phyloP scores from a whole-genome alignment of 805 yeast genomes.

The Teunomyces funiuensis region DNA sequence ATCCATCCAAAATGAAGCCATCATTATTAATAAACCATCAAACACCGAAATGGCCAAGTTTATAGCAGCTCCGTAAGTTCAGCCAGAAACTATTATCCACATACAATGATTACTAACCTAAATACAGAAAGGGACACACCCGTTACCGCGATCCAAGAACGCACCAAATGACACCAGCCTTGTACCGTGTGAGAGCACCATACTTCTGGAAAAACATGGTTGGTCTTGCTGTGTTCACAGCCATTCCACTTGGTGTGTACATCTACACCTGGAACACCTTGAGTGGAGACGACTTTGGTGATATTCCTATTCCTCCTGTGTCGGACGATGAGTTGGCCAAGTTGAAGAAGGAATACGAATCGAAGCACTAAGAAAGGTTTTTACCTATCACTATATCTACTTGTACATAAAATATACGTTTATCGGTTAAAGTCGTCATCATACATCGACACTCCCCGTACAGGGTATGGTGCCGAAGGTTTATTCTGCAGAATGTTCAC shows the following conservation, averaged over 20 bases:
- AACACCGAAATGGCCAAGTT: conserved; percentile 14
- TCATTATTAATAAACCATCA: not conserved
- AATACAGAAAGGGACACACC: conserved; percentile 40
- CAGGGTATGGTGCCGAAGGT: conserved; percentile 29
- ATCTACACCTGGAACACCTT: conserved; percentile 61
- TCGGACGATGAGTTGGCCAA: conserved; percentile 71
- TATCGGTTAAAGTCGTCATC: conserved; percentile 7
- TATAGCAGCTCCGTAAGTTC: conserved; percentile 19
- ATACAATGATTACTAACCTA: conserved; percentile 11
- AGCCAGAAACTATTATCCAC: not conserved
- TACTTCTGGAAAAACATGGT: conserved; percentile 76
- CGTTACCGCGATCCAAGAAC: conserved; percentile 61
- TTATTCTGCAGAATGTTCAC: not conserved
- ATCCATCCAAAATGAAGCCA: conserved; percentile 3
- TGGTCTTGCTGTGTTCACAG: conserved; percentile 55
- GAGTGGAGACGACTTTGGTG: conserved; percentile 79
- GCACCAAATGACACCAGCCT: conserved; percentile 89
- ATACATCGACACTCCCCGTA: conserved; percentile 30
- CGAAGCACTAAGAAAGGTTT: conserved; percentile 9
- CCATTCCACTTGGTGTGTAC: conserved; percentile 71
- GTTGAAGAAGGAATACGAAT: conserved; percentile 72
- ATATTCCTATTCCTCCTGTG: conserved; percentile 93
- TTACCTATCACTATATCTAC: conserved; percentile 23
- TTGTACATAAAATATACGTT: conserved; percentile 6
- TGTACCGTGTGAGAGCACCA: conserved; percentile 86